Conservation (phyloP, 352 stramenopile genomes). For the Nothophytophthora sp. region DNA sequence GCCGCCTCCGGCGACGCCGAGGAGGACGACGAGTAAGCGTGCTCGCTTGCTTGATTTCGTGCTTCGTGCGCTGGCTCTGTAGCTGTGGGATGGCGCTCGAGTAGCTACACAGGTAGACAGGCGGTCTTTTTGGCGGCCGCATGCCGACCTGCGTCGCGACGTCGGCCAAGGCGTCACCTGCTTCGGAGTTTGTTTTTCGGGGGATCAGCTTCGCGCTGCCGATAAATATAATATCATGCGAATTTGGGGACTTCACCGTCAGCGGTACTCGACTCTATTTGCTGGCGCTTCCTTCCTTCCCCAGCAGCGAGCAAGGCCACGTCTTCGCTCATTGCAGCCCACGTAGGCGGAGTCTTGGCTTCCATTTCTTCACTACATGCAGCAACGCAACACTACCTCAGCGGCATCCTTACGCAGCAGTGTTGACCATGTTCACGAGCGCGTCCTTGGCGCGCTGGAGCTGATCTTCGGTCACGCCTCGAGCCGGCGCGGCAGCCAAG, state of each 20-base stretch:
- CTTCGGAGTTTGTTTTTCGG: slow-evolving; percentile 30
- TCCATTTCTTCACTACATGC: too few relatives aligned
- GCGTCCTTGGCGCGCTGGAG: slow-evolving; percentile 77
- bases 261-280: too few relatives aligned
- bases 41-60: too few relatives aligned
- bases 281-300: too few relatives aligned
- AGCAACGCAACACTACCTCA: too few relatives aligned
- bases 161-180: slow-evolving; percentile 2
- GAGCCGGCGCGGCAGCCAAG: slow-evolving; percentile 28
- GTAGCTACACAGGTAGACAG: background rate
- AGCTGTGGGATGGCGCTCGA: slow-evolving; percentile 1
- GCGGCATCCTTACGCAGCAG: slow-evolving; percentile 10
- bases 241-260: slow-evolving; percentile 81
- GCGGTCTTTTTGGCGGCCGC: background rate
- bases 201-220: slow-evolving; percentile 23
- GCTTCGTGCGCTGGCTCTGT: slow-evolving; percentile 13
- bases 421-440: slow-evolving; percentile 27
- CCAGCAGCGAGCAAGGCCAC: too few relatives aligned
- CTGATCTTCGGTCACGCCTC: slow-evolving; percentile 70
- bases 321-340: too few relatives aligned
- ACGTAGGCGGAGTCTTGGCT: too few relatives aligned
- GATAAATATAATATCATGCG: slow-evolving; percentile 86
- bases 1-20: slow-evolving; percentile 90
- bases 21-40: slow-evolving; percentile 85
- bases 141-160: too few relatives aligned